Conservation (phyloP, 140 eudicot genomes). For the Oenanthe javanica region DNA sequence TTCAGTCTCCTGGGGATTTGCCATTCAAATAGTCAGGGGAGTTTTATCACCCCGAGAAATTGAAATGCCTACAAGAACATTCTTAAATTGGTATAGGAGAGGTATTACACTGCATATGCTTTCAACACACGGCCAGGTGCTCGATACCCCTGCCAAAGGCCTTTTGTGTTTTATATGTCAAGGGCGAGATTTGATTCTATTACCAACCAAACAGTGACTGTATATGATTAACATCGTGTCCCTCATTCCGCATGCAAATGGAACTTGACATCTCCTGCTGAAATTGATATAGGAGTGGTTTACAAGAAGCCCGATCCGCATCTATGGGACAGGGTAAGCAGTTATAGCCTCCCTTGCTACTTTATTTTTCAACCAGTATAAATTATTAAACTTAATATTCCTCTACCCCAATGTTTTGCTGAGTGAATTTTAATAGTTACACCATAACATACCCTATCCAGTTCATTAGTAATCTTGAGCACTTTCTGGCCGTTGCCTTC, state of each 20-base stretch:
- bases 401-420: not conserved
- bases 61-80: conserved; percentile 98
- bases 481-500: not conserved
- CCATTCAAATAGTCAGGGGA: conserved; percentile 84
- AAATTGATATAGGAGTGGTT: conserved; percentile 53
- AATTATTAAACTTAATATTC: not conserved
- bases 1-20: conserved; percentile 98
- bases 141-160: conserved; percentile 86
- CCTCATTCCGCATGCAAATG: conserved; percentile 80
- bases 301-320: conserved; percentile 76
- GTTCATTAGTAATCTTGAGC: not conserved
- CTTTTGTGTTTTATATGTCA: conserved; percentile 73
- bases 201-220: conserved; percentile 46
- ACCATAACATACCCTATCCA: not conserved
- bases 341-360: not conserved
- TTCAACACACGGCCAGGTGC: conserved; percentile 94
- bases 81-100: conserved; percentile 93
- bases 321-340: conserved; percentile 84
- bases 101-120: conserved; percentile 90
- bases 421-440: not conserved
- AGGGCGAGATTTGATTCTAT: conserved; percentile 40
- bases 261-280: conserved; percentile 67
- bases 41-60: conserved; percentile 85
- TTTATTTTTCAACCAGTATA: not conserved
- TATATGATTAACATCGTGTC: conserved; percentile 52